Conservation (phyloP, 2,329 filamentous ascomycete genomes). For the Curvularia hawaiiensis region DNA sequence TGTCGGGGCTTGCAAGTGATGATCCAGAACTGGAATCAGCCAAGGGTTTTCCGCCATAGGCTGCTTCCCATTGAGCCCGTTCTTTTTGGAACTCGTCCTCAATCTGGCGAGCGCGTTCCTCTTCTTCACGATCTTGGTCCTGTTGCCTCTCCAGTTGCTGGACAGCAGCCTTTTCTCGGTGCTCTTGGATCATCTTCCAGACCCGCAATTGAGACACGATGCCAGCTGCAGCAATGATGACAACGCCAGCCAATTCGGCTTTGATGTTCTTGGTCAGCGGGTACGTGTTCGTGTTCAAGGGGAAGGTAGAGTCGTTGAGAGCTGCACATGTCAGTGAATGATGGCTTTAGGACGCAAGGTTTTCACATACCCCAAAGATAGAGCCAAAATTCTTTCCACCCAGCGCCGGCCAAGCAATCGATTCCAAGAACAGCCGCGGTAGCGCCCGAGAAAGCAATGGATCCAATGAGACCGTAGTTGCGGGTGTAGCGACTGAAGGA, state of each 20-base stretch:
- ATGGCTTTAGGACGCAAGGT: constrained; percentile 3
- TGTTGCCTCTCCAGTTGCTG: constrained; percentile 59
- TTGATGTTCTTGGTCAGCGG: constrained; percentile 85
- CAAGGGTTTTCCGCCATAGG: constrained; percentile 68
- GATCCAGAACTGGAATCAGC: constrained; percentile 59
- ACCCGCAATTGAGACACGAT: constrained; percentile 84
- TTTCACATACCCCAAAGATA: constrained; percentile 75
- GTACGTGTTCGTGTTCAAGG: constrained; percentile 75
- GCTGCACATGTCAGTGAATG: constrained; percentile 46
- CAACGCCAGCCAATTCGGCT: constrained; percentile 78
- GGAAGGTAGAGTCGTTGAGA: constrained; percentile 78
- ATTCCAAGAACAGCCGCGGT: constrained; percentile 82
- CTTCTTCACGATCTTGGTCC: constrained; percentile 68
- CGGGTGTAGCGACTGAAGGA: constrained; percentile 76
- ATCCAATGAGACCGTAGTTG: constrained; percentile 75
- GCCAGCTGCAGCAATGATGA: constrained; percentile 76
- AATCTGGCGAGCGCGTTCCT: constrained; percentile 69
- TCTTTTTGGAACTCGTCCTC: constrained; percentile 67
- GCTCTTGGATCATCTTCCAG: constrained; percentile 76
- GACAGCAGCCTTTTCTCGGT: constrained; percentile 53
- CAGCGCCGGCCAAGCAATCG: constrained; percentile 88
- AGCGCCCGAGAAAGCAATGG: constrained; percentile 80
- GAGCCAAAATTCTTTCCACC: constrained; percentile 94
- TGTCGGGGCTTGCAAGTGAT: constrained; percentile 43
- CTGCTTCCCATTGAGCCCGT: constrained; percentile 74